These are phyloP conservation scores for Aspergillus panamensis DNA, from an alignment of 495 filamentous ascomycete species.

Conservation along the genomic window DNA sequence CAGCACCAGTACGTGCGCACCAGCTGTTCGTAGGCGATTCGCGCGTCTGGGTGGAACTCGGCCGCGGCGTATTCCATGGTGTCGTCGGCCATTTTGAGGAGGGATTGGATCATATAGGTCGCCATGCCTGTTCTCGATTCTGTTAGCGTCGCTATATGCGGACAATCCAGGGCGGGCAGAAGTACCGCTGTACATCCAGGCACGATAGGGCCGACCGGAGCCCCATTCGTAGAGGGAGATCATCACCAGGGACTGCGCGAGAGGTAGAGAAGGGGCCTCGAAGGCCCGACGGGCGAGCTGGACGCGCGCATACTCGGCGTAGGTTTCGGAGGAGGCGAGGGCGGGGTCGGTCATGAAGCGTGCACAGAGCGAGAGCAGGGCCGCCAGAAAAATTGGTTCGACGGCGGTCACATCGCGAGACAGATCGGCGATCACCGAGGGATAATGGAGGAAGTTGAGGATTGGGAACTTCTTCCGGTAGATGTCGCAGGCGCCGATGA, in stretches of 20 bases:
- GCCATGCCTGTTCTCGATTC: slow-evolving; percentile 35
- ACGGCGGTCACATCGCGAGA: slow-evolving; percentile 32
- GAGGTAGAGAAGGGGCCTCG: slow-evolving; percentile 39
- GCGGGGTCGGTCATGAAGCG: slow-evolving; percentile 35
- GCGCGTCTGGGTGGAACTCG: slow-evolving; percentile 35
- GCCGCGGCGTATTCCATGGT: slow-evolving; percentile 42
- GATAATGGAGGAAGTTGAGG: slow-evolving; percentile 45
- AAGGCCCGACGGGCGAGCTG: slow-evolving; percentile 39
- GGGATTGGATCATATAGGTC: slow-evolving; percentile 46
- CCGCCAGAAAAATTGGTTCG: slow-evolving; percentile 42
- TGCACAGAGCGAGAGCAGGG: slow-evolving; percentile 39
- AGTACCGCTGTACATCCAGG: slow-evolving; percentile 49
- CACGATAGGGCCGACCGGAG: slow-evolving; percentile 41
- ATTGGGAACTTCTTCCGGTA: slow-evolving; percentile 45
- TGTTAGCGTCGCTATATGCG: not conserved
- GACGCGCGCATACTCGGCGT: slow-evolving; percentile 38
- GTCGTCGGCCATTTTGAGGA: slow-evolving; percentile 43
- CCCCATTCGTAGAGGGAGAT: slow-evolving; percentile 46
- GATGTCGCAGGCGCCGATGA: slow-evolving; percentile 40
- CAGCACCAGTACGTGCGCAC: slow-evolving; percentile 47
- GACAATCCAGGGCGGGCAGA: not conserved
- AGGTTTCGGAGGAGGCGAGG: slow-evolving; percentile 32
- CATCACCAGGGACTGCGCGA: slow-evolving; percentile 44
- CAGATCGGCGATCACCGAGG: slow-evolving; percentile 41
- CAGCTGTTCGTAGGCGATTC: slow-evolving; percentile 44